Conservation (phyloP, 192 early-diverging fungal species). For the Glomus cerebriforme region DNA sequence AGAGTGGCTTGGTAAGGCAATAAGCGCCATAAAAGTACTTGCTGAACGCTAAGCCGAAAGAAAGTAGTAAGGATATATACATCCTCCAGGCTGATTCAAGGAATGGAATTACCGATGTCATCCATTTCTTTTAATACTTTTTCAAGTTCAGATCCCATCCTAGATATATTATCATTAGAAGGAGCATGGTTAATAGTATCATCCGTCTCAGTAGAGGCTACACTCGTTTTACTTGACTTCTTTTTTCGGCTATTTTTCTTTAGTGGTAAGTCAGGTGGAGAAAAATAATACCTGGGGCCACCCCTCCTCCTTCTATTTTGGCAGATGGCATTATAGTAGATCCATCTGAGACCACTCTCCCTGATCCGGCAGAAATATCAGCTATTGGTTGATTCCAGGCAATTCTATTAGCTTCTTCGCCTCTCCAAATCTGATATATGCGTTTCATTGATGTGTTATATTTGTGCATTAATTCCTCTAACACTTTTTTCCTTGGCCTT, state of each 20-base stretch:
- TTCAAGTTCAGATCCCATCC: neutral
- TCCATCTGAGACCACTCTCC: neutral
- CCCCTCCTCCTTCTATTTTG: neutral
- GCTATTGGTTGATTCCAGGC: too few relatives aligned
- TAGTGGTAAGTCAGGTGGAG: neutral
- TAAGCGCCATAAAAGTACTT: too few relatives aligned
- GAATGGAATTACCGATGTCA: neutral
- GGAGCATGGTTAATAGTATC: neutral
- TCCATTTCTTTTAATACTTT: slow-evolving; percentile 5
- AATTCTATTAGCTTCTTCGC: neutral
- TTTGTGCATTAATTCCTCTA: too few relatives aligned
- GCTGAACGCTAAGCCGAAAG: neutral
- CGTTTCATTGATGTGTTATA: too few relatives aligned
- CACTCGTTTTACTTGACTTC: neutral
- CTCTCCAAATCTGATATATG: neutral
- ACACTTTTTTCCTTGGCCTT: too few relatives aligned
- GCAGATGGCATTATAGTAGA: neutral
- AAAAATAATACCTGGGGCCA: neutral
- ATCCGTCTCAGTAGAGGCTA: neutral
- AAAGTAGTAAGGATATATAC: too few relatives aligned
- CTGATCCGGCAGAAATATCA: too few relatives aligned
- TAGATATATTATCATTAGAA: neutral
- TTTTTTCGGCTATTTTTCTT: slow-evolving; percentile 5
- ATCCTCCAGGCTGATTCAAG: neutral
- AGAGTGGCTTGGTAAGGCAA: too few relatives aligned